phyloP scores from a whole-genome alignment of 352 stramenopile species.

The Globisporangium echinulatum region DNA sequence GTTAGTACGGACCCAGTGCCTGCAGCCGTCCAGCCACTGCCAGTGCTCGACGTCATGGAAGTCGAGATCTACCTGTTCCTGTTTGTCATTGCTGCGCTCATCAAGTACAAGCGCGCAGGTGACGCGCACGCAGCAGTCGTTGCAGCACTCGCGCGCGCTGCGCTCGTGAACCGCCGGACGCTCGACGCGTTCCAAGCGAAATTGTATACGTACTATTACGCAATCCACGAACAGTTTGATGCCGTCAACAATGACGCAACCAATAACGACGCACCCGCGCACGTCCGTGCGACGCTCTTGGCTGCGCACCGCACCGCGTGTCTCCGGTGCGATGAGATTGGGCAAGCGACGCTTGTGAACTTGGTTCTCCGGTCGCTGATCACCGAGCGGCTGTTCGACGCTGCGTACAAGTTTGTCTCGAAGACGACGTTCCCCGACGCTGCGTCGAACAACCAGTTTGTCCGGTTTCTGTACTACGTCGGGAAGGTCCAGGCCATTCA shows the following conservation, averaged over 20 bases:
- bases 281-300: slow-evolving; percentile 56
- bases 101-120: slow-evolving; percentile 59
- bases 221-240: slow-evolving; percentile 59
- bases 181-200: slow-evolving; percentile 77
- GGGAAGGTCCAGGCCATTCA: slow-evolving; percentile 94
- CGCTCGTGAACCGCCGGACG: slow-evolving; percentile 77
- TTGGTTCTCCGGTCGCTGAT: slow-evolving; percentile 89
- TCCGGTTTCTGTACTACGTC: slow-evolving; percentile 97
- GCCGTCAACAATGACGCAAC: no score
- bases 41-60: slow-evolving; percentile 70
- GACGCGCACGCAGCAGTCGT: slow-evolving; percentile 53
- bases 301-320: slow-evolving; percentile 83
- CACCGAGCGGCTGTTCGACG: slow-evolving; percentile 87
- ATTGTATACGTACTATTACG: slow-evolving; percentile 71
- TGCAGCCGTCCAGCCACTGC: slow-evolving; percentile 22
- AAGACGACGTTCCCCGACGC: slow-evolving; percentile 87
- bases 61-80: slow-evolving; percentile 83
- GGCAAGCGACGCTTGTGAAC: slow-evolving; percentile 89
- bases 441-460: slow-evolving; percentile 98
- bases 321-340: slow-evolving; percentile 86
- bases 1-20: slow-evolving; percentile 7
- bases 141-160: slow-evolving; percentile 47
- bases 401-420: slow-evolving; percentile 90
- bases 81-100: slow-evolving; percentile 61
- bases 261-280: slow-evolving; percentile 33